Conservation (phyloP, 2,329 filamentous ascomycete species). For the Aureobasidium subglaciale region DNA sequence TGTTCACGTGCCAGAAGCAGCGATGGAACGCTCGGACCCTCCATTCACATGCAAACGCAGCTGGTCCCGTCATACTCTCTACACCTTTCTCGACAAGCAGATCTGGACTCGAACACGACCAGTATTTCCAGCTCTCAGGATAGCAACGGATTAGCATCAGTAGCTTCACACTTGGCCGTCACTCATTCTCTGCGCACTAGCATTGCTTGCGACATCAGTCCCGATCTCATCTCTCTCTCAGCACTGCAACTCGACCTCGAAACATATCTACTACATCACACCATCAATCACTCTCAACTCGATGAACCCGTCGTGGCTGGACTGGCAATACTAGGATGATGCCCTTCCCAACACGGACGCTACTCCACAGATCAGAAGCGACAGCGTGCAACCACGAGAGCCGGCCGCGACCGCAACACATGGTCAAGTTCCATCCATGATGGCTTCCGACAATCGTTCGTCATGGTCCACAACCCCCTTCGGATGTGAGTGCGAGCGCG, state of each 20-base stretch:
- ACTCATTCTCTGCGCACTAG: background rate
- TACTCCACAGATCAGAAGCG: background rate
- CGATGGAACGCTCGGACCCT: background rate
- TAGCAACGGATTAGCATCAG: background rate
- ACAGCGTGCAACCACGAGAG: background rate
- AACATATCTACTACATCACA: background rate
- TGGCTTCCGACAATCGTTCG: constrained; percentile 9
- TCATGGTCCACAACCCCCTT: constrained; percentile 9
- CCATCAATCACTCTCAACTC: background rate
- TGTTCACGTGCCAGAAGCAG: too few relatives aligned
- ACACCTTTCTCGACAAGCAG: too few relatives aligned
- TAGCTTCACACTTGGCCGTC: background rate
- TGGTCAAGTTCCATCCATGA: background rate
- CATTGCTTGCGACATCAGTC: background rate
- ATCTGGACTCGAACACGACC: background rate
- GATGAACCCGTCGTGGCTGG: background rate
- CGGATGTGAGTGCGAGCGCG: background rate
- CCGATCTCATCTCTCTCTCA: background rate
- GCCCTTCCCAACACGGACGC: background rate
- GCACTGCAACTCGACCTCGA: background rate
- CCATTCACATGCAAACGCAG: background rate
- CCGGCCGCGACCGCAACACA: background rate
- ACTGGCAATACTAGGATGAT: constrained; percentile 9
- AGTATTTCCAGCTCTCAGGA: background rate
- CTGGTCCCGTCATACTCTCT: too few relatives aligned